Evolutionary conservation across 2,329 filamentous ascomycete genomes (phyloP).

Genomic region (Coniella lustricola): DNA sequence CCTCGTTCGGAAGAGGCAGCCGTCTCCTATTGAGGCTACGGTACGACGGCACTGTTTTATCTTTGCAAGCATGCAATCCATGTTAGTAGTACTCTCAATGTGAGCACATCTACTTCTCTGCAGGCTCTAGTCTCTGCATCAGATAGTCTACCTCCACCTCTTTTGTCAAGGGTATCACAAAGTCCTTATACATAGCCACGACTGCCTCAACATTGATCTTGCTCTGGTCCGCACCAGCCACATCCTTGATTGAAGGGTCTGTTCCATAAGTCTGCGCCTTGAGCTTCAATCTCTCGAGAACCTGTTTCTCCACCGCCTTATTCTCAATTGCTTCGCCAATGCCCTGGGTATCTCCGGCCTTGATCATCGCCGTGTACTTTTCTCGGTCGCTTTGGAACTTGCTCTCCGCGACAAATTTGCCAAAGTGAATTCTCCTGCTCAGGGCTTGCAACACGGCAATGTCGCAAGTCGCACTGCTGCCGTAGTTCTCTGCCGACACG

Average conservation of each 20-base stretch:
- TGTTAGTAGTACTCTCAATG: not conserved
- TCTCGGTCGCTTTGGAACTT: constrained; percentile 85
- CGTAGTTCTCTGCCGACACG: constrained; percentile 90
- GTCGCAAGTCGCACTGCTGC: constrained; percentile 83
- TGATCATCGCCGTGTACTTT: constrained; percentile 75
- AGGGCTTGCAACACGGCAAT: constrained; percentile 85
- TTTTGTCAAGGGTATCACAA: constrained; percentile 96
- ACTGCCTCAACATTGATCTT: constrained; percentile 94
- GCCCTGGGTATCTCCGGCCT: constrained; percentile 67
- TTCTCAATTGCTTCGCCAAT: constrained; percentile 92
- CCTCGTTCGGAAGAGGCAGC: too few species aligned
- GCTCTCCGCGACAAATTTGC: constrained; percentile 94
- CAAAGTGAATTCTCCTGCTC: constrained; percentile 88
- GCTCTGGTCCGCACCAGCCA: constrained; percentile 44
- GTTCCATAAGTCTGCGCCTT: constrained; percentile 93
- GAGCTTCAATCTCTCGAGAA: constrained; percentile 74
- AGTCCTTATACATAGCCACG: constrained; percentile 82
- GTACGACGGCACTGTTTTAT: not conserved
- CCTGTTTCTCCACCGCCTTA: constrained; percentile 79
- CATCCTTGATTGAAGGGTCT: constrained; percentile 59
- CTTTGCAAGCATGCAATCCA: not conserved
- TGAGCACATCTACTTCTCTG: constrained; percentile 10
- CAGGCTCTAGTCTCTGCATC: constrained; percentile 72
- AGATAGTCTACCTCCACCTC: constrained; percentile 96
- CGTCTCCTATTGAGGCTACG: too few species aligned